Evolutionary conservation across 768 basidiomycete genomes (phyloP), one percentile per base, ranked within the genome.

Genomic region (Collybia sordida): DNA sequence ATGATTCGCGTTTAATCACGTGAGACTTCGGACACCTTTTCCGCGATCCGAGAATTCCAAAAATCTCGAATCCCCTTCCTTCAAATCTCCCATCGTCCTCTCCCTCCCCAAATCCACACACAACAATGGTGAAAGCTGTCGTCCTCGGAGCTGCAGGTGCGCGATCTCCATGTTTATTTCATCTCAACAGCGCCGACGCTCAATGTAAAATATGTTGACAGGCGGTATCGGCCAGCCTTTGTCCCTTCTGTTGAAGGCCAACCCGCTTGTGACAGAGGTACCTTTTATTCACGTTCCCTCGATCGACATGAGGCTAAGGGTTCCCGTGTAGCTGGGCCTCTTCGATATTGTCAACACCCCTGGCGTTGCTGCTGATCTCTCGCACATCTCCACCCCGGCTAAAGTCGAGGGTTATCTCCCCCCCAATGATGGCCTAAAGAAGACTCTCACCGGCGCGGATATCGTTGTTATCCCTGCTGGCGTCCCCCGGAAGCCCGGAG

Each of bases 261-360:
- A 93, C 73, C 81, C 88, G 21, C 73, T 83, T 52, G 77, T 98
- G 59, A 89, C 89, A 48, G 80, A 87, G 78, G 90, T 88, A 62
- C 45, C 60, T 52, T 42, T 35, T 38, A 7, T 18, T 46, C 17
- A 46, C 23, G 40, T 41, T 34, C 28, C 42, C 7, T 41, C 6
- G 39, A 15, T 22, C 21, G 47, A 40, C n/a, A 45, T 46, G 47
- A 38, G 38, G 3, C 28, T 27, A 21, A 50, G 39, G 12, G 31
- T 31, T 45, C 37, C 3, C 15, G 23, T 45, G 17, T 60, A 94
- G 88, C 87, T 98, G 44, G 75, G 83, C 45, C 83, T 98, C 52
- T 98, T 79, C 67, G 96, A 98, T 92, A 95, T 98, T 71, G 93
- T 95, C 62, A 90, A 93, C 70, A 89, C 94, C n/a, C 93, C 93